Evolutionary conservation across 176 grass and related monocot species (phyloP).

Genomic region (Leersia perrieri): DNA sequence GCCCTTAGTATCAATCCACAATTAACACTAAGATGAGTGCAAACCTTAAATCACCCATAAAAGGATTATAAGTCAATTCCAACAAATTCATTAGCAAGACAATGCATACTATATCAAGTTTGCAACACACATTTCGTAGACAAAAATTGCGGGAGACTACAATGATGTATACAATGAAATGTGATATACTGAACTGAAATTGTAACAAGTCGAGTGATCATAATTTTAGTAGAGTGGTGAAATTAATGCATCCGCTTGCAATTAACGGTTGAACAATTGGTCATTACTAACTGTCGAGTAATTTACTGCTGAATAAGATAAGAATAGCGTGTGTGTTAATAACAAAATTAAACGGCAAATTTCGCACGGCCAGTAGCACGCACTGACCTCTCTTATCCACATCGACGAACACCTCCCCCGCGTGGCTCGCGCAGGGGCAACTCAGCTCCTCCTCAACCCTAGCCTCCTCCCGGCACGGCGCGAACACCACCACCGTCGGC

Average conservation of each 20-base stretch:
- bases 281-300: background rate
- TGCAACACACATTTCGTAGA: background rate
- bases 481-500: conserved; percentile 1
- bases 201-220: no score
- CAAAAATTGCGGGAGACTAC: background rate
- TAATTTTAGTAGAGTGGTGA: no score
- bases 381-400: conserved; percentile 67
- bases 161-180: no score
- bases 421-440: conserved; percentile 43
- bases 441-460: conserved; percentile 40
- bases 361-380: background rate
- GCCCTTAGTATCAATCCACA: background rate
- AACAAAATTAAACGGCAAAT: background rate
- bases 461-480: conserved; percentile 73
- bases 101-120: background rate
- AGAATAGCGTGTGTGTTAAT: background rate
- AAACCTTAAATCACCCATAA: background rate
- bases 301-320: conserved; percentile 9
- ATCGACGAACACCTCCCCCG: conserved; percentile 56
- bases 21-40: background rate
- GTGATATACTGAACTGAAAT: no score
- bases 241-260: background rate
- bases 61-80: background rate
- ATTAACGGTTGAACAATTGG: background rate
- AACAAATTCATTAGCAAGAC: background rate